Base-by-base conservation (phyloP, 495 filamentous ascomycete genomes). In the Staphylotrichum longicolle region DNA sequence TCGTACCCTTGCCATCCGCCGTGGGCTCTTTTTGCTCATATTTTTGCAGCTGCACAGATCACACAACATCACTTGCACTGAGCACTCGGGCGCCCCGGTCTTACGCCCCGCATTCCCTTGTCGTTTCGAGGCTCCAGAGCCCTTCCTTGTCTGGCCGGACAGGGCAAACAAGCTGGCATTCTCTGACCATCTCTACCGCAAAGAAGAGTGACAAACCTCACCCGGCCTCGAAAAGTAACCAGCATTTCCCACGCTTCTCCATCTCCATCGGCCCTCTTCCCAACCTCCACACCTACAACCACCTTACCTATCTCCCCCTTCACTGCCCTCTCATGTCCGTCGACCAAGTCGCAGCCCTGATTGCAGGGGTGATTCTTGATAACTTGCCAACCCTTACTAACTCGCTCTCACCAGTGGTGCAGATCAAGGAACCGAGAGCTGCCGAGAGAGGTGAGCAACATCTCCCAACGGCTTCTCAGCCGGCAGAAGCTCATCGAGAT, bases 401-500 rank as follows among this genome's bases (percentile, higher is more conserved):
- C 58, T 33, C 58, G 40, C 33, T 50, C 32, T 47, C 41, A n/a
- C 40, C 41, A 60, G 58, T 60, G 58, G 42, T 40, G 32, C 41
- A 54, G n/a, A 15, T 33, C 10, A 14, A 41, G 1, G 41, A 47
- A 7, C 20, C 33, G n/a, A 2, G 15, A 10, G 8, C 30, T 14
- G 15, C 33, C 20, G 32, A 30, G 12, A 47, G 15, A 40, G 58
- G 58, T 54, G 39, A 54, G 49, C 3, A 40, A 1, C 4, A 20
- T 1, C 5, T 39, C 12, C 20, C 33, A 2, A 4, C 4, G 40
- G 5, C 41, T 7, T 11, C 9, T 20, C 2, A 0, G 10, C 2
- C 12, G 1, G 7, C 7, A 9, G 41, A 7, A 10, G 6, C 54
- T 20, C 30, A 56, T 6, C 32, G 41, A 11, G 4, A 12, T 32